These are phyloP conservation scores for Scenedesmus sp. DNA, from an alignment of 163 green algal species.

Conservation along the genomic window DNA sequence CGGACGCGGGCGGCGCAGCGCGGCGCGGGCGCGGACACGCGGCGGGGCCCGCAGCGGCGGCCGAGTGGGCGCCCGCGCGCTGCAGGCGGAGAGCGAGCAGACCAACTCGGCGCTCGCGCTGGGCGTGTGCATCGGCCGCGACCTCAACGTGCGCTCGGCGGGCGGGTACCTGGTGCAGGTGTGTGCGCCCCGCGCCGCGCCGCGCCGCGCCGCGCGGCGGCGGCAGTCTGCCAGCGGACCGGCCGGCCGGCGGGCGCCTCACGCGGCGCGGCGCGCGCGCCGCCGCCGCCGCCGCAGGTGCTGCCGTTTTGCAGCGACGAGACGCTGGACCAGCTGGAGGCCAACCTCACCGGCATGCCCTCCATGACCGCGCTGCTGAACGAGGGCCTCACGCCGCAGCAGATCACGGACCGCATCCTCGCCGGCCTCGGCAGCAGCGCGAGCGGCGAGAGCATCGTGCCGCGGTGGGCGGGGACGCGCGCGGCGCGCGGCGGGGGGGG, in stretches of 20 bases:
- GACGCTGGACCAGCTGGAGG: constrained; percentile 84
- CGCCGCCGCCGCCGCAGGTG: constrained; percentile 2
- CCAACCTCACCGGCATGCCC: constrained; percentile 75
- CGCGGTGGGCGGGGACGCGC: constrained; percentile 3
- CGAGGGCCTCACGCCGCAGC: constrained; percentile 55
- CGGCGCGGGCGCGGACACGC: too few relatives aligned
- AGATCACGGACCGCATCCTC: constrained; percentile 79
- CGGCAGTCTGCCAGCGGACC: not conserved
- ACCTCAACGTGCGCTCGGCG: constrained; percentile 73
- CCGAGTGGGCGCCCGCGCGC: too few relatives aligned
- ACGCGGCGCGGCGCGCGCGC: too few relatives aligned
- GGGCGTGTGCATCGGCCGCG: constrained; percentile 81
- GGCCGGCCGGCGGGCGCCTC: too few relatives aligned
- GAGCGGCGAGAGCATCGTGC: constrained; percentile 36
- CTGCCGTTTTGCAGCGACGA: constrained; percentile 77
- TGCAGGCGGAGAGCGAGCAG: constrained; percentile 83
- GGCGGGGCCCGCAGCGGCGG: too few relatives aligned
- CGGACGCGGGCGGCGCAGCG: too few relatives aligned
- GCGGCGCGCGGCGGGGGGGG: not conserved
- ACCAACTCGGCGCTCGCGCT: constrained; percentile 85
- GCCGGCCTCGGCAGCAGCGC: constrained; percentile 52
- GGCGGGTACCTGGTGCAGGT: constrained; percentile 90
- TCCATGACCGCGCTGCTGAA: constrained; percentile 80
- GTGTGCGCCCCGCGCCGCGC: not conserved
- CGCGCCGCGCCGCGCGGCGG: too few relatives aligned